A percentile compares a stretch with the other conserved stretches of the same genome.
Evolutionary conservation across 495 filamentous ascomycete genomes (phyloP).

Genomic region (Hypoxylon crocopeplum): DNA sequence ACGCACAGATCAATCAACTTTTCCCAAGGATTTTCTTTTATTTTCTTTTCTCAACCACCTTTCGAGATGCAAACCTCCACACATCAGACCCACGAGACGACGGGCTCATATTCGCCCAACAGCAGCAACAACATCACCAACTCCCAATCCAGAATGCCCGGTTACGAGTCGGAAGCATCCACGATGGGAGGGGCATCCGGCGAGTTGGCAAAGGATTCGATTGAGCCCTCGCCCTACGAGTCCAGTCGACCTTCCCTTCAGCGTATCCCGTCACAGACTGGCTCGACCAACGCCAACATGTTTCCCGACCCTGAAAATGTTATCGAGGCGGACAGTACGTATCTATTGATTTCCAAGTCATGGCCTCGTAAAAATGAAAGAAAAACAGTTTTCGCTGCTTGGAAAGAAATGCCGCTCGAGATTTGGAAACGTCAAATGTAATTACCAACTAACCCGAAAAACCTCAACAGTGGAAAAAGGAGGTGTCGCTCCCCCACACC

Average conservation of each 20-base stretch:
- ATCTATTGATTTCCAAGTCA: not conserved
- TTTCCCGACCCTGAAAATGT: conserved; percentile 44
- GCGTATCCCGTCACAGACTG: conserved; percentile 39
- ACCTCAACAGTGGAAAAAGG: conserved; percentile 43
- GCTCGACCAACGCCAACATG: conserved; percentile 45
- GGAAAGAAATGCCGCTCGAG: too few relatives aligned
- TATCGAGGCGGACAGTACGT: conserved; percentile 42
- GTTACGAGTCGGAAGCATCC: conserved; percentile 28
- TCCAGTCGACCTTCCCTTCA: conserved; percentile 24
- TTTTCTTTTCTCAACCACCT: too few relatives aligned
- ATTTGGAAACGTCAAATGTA: not conserved
- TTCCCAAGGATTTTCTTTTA: too few relatives aligned
- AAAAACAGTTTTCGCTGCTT: too few relatives aligned
- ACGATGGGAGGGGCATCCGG: conserved; percentile 19
- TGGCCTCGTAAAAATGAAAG: too few relatives aligned
- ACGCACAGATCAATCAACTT: too few relatives aligned
- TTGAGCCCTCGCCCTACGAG: conserved; percentile 9
- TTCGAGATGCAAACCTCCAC: too few relatives aligned
- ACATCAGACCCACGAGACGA: too few relatives aligned
- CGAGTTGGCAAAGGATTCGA: conserved; percentile 4
- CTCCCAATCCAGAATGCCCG: conserved; percentile 14
- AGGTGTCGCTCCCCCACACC: conserved; percentile 21
- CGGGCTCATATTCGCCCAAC: too few relatives aligned
- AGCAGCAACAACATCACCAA: too few relatives aligned
- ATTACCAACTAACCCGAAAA: not conserved